Evolutionary conservation across 2,329 filamentous ascomycete species (phyloP).

Genomic region (Neonectria sp.): DNA sequence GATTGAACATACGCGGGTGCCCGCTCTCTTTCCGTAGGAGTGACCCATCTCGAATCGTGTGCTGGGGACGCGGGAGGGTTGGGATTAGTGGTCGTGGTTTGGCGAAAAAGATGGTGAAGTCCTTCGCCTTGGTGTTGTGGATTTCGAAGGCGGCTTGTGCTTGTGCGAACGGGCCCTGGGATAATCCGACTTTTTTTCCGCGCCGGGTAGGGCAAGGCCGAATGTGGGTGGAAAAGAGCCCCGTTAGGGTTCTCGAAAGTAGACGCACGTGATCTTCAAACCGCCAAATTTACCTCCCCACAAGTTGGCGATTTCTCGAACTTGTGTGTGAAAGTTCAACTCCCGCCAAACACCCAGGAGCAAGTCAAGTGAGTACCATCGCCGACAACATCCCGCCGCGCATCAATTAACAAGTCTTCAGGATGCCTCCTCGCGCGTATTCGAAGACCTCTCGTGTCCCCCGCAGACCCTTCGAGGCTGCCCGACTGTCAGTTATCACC

Average conservation of each 20-base stretch:
- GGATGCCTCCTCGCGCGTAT: conserved; percentile 75
- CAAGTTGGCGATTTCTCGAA: conserved; percentile 51
- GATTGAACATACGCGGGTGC: conserved; percentile 80
- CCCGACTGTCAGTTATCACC: conserved; percentile 97
- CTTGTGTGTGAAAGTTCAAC: conserved; percentile 51
- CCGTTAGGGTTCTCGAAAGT: conserved; percentile 52
- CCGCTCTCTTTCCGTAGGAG: conserved; percentile 87
- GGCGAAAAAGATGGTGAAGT: conserved; percentile 53
- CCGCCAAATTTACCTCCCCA: conserved; percentile 53
- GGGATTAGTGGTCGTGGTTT: conserved; percentile 62
- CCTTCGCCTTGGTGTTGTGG: conserved; percentile 53
- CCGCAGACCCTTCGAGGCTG: conserved; percentile 98
- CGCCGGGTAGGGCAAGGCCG: conserved; percentile 53
- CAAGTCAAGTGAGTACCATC: conserved; percentile 57
- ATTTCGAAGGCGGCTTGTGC: conserved; percentile 58
- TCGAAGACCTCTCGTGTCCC: conserved; percentile 99
- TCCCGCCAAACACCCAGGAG: conserved; percentile 56
- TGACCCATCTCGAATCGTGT: conserved; percentile 84
- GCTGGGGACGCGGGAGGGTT: conserved; percentile 55
- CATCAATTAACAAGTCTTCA: conserved; percentile 50
- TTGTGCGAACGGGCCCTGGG: conserved; percentile 56
- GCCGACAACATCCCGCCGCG: conserved; percentile 28
- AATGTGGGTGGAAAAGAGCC: conserved; percentile 29
- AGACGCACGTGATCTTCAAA: conserved; percentile 47
- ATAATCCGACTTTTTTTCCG: conserved; percentile 54